Evolutionary conservation across 2,329 filamentous ascomycete genomes (phyloP), one percentile per base, ranked within the genome.

Genomic region (Fusarium fujikuroi): DNA sequence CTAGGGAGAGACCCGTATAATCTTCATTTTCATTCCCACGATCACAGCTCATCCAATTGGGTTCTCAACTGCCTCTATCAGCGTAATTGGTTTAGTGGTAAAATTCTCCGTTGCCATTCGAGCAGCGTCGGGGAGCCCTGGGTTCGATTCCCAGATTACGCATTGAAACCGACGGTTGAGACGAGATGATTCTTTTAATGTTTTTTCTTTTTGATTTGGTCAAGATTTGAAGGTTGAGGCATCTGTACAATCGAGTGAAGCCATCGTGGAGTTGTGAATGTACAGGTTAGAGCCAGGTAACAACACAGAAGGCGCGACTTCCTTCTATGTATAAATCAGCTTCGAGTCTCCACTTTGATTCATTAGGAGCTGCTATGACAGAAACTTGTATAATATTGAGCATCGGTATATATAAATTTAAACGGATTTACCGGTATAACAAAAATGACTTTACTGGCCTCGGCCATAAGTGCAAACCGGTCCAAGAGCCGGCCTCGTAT

Each of bases 31-130:
- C 3, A 5, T 3, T 1, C 11, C 11, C 3, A 3, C 14, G 2
- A 18, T 7, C 42, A 49, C 25, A 59, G 19, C 34, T 32, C 56
- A 47, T 49, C 54, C 18, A 46, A 47, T n/a, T 23, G 34, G 36
- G 19, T 52, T 10, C 23, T 37, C 43, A 52, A 59, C n/a, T 6
- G 15, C 25, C 19, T 50, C 39, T 34, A 25, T 28, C 44, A 62
- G 62, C 62, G 57, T 64, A 64, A 64, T 63, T 64, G 46, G 62
- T 64, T 62, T 64, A 64, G 57, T 64, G 57, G 57, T 64, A 63
- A 64, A 62, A 64, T 64, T 64, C 57, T 64, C 57, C 44, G 57
- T 64, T 64, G 61, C 61, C 61, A 61, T 60, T 43, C 47, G 37
- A 60, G 58, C 39, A 60, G 49, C 47, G 36, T 60, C 58, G 47